Percentiles rank a stretch among this genome's conserved stretches.
Conservation (phyloP, 1,284 basidiomycete species). For the Irpex rosettiformis region DNA sequence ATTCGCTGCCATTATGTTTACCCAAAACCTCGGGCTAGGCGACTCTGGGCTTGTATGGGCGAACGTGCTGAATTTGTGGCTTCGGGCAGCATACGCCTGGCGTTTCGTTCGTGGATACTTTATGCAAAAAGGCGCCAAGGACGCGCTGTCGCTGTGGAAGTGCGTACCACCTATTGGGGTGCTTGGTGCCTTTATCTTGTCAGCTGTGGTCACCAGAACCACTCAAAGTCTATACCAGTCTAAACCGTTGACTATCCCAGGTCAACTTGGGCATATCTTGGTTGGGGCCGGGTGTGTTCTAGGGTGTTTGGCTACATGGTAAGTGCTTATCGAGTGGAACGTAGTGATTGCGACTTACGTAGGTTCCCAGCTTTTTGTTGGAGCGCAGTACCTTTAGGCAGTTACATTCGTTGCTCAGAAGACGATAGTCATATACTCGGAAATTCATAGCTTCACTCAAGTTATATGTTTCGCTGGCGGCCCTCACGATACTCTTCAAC, state of each 20-base stretch:
- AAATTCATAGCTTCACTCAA: background rate
- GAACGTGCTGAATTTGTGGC: slow-evolving; percentile 63
- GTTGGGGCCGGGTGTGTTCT: slow-evolving; percentile 24
- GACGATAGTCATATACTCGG: background rate
- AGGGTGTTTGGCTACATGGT: slow-evolving; percentile 30
- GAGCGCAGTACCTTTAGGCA: slow-evolving; percentile 9
- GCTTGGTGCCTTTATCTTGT: slow-evolving; percentile 23
- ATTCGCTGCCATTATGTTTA: slow-evolving; percentile 43
- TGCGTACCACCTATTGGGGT: slow-evolving; percentile 27
- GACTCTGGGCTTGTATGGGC: slow-evolving; percentile 75
- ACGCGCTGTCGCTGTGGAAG: slow-evolving; percentile 19
- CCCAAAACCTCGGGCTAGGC: slow-evolving; percentile 47
- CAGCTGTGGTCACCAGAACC: slow-evolving; percentile 26
- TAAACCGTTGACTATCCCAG: slow-evolving; percentile 17
- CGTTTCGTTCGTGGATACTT: slow-evolving; percentile 29
- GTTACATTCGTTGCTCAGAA: slow-evolving; percentile 1
- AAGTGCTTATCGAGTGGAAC: slow-evolving; percentile 13
- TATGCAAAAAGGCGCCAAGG: slow-evolving; percentile 15
- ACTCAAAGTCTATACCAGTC: slow-evolving; percentile 18
- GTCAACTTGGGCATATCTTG: slow-evolving; percentile 28
- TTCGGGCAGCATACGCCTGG: slow-evolving; percentile 54
- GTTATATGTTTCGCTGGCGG: background rate
- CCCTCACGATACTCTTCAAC: too few species aligned
- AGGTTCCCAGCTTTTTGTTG: slow-evolving; percentile 7
- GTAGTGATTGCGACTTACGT: background rate